Conservation (phyloP, 176 grass and related monocot species). For the Musa itinerans region DNA sequence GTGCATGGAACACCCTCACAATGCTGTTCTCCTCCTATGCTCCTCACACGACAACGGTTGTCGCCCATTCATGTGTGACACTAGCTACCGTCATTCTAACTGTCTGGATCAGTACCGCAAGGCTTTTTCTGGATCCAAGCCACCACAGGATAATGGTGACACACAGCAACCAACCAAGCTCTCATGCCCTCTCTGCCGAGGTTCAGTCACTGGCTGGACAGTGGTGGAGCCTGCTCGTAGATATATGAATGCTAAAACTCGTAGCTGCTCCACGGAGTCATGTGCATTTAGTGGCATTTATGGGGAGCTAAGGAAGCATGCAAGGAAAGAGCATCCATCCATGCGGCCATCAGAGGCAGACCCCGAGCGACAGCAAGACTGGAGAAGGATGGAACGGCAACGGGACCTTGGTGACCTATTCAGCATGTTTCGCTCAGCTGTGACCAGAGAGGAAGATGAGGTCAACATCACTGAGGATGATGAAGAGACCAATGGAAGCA, state of each 20-base stretch:
- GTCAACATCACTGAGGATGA: slow-evolving; percentile 23
- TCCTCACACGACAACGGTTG: slow-evolving; percentile 65
- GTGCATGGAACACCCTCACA: slow-evolving; percentile 92
- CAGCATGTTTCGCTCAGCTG: slow-evolving; percentile 58
- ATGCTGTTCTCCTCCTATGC: slow-evolving; percentile 58
- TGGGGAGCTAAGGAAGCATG: slow-evolving; percentile 58
- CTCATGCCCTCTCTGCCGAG: slow-evolving; percentile 54
- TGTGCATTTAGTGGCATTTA: slow-evolving; percentile 63
- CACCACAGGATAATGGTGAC: slow-evolving; percentile 24
- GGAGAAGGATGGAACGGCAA: slow-evolving; percentile 73
- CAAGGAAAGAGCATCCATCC: slow-evolving; percentile 50
- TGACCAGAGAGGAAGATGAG: slow-evolving; percentile 23
- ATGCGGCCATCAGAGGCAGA: slow-evolving; percentile 58
- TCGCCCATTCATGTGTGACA: slow-evolving; percentile 72
- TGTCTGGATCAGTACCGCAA: slow-evolving; percentile 65
- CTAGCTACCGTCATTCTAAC: slow-evolving; percentile 57
- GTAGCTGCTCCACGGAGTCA: slow-evolving; percentile 51
- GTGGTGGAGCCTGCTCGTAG: slow-evolving; percentile 42
- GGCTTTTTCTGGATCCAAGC: slow-evolving; percentile 35
- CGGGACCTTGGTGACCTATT: slow-evolving; percentile 65
- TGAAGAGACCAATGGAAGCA: slow-evolving; percentile 24
- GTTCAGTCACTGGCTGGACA: slow-evolving; percentile 43
- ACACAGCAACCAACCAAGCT: slow-evolving; percentile 31
- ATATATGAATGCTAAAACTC: slow-evolving; percentile 55
- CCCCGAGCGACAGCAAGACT: slow-evolving; percentile 58